Evolutionary conservation across 2,329 filamentous ascomycete genomes (phyloP).

Genomic region (Sphaerulina vaccinii): DNA sequence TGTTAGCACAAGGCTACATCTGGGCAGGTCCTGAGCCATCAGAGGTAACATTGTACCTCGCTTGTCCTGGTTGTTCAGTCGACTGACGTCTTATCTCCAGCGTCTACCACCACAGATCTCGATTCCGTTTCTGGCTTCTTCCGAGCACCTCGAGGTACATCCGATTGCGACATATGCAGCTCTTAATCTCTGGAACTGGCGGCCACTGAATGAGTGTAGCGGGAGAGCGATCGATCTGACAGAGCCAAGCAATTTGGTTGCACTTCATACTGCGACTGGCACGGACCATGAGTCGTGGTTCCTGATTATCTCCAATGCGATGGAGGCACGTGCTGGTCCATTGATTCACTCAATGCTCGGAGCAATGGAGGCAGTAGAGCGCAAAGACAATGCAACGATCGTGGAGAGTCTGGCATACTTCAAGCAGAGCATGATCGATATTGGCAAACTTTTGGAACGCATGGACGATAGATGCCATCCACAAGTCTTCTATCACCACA

Average conservation of each 20-base stretch:
- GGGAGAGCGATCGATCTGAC: constrained; percentile 63
- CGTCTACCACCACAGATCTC: constrained; percentile 76
- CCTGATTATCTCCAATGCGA: constrained; percentile 53
- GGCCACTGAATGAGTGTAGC: constrained; percentile 66
- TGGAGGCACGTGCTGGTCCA: constrained; percentile 52
- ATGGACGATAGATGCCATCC: constrained; percentile 54
- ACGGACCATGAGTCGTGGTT: constrained; percentile 93
- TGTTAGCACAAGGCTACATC: constrained; percentile 80
- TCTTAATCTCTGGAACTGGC: constrained; percentile 93
- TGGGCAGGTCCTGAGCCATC: constrained; percentile 77
- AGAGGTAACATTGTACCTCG: constrained; percentile 41
- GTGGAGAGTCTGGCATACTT: constrained; percentile 43
- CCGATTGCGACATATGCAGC: constrained; percentile 92
- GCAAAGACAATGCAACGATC: constrained; percentile 40
- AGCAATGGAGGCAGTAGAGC: constrained; percentile 47
- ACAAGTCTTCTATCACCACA: constrained; percentile 51
- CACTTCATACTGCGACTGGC: constrained; percentile 85
- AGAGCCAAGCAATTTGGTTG: constrained; percentile 80
- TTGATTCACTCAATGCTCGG: constrained; percentile 48
- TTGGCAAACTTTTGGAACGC: constrained; percentile 45
- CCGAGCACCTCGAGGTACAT: constrained; percentile 71
- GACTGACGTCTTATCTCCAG: constrained; percentile 39
- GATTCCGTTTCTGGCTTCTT: constrained; percentile 74
- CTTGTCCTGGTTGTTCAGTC: not conserved
- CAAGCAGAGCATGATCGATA: constrained; percentile 43